Conservation (phyloP, 345 rosid genomes). For the Linum usitatissimum region DNA sequence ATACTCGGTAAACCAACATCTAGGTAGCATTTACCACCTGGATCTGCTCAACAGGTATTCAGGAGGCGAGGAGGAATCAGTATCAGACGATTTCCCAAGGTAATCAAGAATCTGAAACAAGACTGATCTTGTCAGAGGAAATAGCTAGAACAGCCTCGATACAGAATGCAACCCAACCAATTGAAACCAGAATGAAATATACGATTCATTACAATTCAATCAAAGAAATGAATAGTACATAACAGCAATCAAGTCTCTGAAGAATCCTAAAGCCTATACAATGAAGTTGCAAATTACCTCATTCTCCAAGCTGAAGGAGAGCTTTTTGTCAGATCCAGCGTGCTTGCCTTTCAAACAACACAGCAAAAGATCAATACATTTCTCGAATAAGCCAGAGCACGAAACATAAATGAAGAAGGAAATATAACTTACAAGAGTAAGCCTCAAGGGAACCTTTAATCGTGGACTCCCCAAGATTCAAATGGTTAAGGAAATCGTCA, state of each 20-base stretch:
- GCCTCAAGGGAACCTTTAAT: conserved; percentile 12
- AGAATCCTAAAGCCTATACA: neutral
- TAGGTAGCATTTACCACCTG: conserved; percentile 42
- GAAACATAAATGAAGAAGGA: neutral
- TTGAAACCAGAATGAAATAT: no score
- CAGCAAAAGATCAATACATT: neutral
- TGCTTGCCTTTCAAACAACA: conserved; percentile 1
- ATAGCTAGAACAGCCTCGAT: no score
- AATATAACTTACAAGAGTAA: conserved; percentile 8
- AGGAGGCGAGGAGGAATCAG: conserved; percentile 66
- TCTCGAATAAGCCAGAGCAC: neutral
- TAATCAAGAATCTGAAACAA: conserved; percentile 44
- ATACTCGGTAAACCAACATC: conserved; percentile 7
- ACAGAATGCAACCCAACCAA: no score
- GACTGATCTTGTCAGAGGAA: no score
- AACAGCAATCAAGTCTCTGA: no score
- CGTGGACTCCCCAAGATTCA: conserved; percentile 8
- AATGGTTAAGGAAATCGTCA: neutral
- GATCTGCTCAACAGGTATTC: conserved; percentile 80
- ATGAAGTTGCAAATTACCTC: neutral
- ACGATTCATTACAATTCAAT: neutral
- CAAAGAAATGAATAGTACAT: neutral
- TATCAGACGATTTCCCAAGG: conserved; percentile 72
- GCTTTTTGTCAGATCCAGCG: conserved; percentile 8
- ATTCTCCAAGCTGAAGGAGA: conserved; percentile 9